phyloP scores from a whole-genome alignment of 768 basidiomycete genomes.

The Boletus rex-veris region DNA sequence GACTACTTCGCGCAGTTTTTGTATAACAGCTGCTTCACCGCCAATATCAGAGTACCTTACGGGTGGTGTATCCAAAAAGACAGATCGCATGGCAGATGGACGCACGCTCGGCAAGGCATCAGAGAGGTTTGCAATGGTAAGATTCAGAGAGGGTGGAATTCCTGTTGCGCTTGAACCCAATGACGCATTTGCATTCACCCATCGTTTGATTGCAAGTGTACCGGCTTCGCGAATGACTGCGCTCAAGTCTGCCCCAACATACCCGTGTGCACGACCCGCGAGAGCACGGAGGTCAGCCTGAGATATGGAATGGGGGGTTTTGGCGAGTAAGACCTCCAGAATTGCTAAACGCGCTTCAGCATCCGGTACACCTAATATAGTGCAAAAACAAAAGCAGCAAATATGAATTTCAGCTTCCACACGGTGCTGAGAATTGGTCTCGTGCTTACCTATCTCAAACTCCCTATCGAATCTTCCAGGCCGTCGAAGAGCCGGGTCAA shows the following conservation, averaged over 20 bases:
- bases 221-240: conserved; percentile 93
- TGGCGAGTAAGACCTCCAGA: conserved; percentile 76
- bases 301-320: conserved; percentile 73
- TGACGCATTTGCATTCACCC: conserved; percentile 39
- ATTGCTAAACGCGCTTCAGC: conserved; percentile 81
- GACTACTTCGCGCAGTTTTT: conserved; percentile 84
- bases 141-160: conserved; percentile 30
- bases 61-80: conserved; percentile 83
- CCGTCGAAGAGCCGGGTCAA: conserved; percentile 86
- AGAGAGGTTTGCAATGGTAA: conserved; percentile 62
- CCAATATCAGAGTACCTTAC: conserved; percentile 88
- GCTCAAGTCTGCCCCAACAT: conserved; percentile 93
- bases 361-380: conserved; percentile 75
- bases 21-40: conserved; percentile 76
- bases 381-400: not conserved
- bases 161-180: conserved; percentile 3
- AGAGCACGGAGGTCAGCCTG: conserved; percentile 58
- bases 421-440: not conserved
- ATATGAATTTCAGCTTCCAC: not conserved
- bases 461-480: conserved; percentile 94
- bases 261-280: conserved; percentile 85
- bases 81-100: conserved; percentile 91
- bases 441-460: conserved; percentile 79
- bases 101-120: conserved; percentile 74
- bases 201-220: conserved; percentile 85